Conservation (phyloP, 768 basidiomycete genomes). For the Gymnopilus dilepis region DNA sequence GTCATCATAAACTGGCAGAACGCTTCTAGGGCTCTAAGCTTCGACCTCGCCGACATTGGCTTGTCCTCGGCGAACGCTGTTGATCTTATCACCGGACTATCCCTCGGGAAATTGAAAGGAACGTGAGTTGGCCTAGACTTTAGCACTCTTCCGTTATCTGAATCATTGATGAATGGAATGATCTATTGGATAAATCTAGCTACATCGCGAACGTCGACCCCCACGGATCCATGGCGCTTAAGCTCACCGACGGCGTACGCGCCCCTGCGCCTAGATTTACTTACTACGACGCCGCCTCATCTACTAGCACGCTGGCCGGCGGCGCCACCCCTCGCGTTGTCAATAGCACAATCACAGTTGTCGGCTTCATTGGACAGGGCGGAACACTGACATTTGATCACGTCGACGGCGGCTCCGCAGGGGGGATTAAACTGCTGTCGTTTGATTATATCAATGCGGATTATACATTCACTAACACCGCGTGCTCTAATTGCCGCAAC, state of each 20-base stretch:
- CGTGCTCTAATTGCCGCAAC: slow-evolving; percentile 54
- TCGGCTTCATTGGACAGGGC: slow-evolving; percentile 47
- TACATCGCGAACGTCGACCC: slow-evolving; percentile 41
- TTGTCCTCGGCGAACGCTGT: slow-evolving; percentile 44
- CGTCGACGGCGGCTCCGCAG: slow-evolving; percentile 45
- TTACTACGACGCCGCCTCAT: slow-evolving; percentile 41
- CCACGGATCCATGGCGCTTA: slow-evolving; percentile 42
- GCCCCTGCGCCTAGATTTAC: slow-evolving; percentile 35
- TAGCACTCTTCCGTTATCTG: background rate
- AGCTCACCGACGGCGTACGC: slow-evolving; percentile 36
- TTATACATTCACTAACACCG: slow-evolving; percentile 45
- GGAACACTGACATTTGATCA: slow-evolving; percentile 47
- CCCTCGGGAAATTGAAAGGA: slow-evolving; percentile 40
- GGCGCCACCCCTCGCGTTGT: slow-evolving; percentile 43
- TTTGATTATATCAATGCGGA: slow-evolving; percentile 56
- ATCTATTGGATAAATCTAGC: background rate
- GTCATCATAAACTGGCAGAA: slow-evolving; percentile 54
- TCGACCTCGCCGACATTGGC: slow-evolving; percentile 48
- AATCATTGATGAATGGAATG: background rate
- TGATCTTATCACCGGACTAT: slow-evolving; percentile 44
- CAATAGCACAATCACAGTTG: slow-evolving; percentile 41
- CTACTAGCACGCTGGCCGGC: slow-evolving; percentile 40
- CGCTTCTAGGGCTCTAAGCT: slow-evolving; percentile 42
- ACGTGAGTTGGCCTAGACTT: slow-evolving; percentile 34
- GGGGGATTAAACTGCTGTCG: slow-evolving; percentile 48